Conservation (phyloP, 2,329 filamentous ascomycete species). For the Penicillium sp. region DNA sequence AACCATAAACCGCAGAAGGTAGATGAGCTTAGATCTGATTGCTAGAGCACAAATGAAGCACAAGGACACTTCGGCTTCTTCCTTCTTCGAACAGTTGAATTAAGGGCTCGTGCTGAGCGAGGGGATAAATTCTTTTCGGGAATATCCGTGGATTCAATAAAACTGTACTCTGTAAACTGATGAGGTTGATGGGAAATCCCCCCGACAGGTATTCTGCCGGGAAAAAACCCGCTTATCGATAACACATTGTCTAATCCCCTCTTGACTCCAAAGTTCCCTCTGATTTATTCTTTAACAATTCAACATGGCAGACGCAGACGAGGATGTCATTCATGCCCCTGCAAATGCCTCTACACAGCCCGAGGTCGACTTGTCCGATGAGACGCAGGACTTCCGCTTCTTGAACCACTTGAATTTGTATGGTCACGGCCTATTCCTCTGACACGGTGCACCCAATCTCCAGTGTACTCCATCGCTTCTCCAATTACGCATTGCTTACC, state of each 20-base stretch:
- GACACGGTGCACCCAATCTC: background rate
- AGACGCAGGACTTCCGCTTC: conserved; percentile 82
- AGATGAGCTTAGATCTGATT: too few species aligned
- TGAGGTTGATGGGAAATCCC: background rate
- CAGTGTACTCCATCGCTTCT: background rate
- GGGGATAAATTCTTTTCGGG: background rate
- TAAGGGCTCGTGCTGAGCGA: too few species aligned
- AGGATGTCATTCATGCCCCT: conserved; percentile 37
- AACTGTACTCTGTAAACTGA: background rate
- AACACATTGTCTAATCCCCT: conserved; percentile 12
- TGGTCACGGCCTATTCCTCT: conserved; percentile 8
- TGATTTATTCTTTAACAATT: background rate
- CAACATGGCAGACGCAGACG: conserved; percentile 45
- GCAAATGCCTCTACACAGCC: conserved; percentile 29
- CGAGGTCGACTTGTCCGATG: conserved; percentile 70
- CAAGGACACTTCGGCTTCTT: too few species aligned
- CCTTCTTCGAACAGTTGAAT: too few species aligned
- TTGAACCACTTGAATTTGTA: conserved; percentile 57
- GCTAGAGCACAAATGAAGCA: too few species aligned
- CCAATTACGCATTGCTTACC: conserved; percentile 30
- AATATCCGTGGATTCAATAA: background rate
- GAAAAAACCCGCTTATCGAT: conserved; percentile 20
- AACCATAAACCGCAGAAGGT: too few species aligned
- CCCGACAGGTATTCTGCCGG: background rate
- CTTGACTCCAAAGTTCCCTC: conserved; percentile 6